Conservation (phyloP, 495 filamentous ascomycete genomes). For the Haplographium delicatum region DNA sequence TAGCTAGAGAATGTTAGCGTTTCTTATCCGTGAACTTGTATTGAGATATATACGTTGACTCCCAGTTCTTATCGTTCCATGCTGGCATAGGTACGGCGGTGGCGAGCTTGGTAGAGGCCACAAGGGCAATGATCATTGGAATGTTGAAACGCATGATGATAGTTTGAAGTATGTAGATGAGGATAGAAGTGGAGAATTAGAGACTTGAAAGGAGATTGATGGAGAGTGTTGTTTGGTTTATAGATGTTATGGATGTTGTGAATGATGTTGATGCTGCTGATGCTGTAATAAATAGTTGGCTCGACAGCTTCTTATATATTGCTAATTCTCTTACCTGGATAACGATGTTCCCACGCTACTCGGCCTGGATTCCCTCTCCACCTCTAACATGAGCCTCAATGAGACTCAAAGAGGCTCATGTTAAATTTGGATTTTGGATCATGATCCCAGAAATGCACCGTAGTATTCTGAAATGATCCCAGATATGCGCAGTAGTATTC, state of each 20-base stretch:
- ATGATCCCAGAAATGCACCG: not conserved
- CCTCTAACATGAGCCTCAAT: not conserved
- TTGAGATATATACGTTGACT: slow-evolving; percentile 1
- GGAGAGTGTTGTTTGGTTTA: not conserved
- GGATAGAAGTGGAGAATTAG: not conserved
- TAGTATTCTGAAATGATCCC: too few species aligned
- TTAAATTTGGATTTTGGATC: not conserved
- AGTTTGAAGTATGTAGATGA: not conserved
- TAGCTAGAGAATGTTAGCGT: slow-evolving; percentile 1
- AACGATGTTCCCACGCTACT: not conserved
- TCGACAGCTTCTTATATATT: not conserved
- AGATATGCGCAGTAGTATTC: not conserved
- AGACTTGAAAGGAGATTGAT: not conserved
- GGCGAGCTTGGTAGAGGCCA: slow-evolving; percentile 3
- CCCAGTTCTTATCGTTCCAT: slow-evolving; percentile 1
- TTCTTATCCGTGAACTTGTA: not conserved
- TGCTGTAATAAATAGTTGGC: not conserved
- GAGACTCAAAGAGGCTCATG: not conserved
- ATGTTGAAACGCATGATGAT: slow-evolving; percentile 2
- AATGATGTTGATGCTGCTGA: not conserved
- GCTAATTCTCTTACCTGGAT: not conserved
- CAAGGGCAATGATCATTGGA: slow-evolving; percentile 1
- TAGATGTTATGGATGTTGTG: not conserved
- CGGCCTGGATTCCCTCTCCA: not conserved
- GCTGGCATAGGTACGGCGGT: not conserved